phyloP scores from a whole-genome alignment of 495 filamentous ascomycete species.

The Friedmanniomyces simplex region DNA sequence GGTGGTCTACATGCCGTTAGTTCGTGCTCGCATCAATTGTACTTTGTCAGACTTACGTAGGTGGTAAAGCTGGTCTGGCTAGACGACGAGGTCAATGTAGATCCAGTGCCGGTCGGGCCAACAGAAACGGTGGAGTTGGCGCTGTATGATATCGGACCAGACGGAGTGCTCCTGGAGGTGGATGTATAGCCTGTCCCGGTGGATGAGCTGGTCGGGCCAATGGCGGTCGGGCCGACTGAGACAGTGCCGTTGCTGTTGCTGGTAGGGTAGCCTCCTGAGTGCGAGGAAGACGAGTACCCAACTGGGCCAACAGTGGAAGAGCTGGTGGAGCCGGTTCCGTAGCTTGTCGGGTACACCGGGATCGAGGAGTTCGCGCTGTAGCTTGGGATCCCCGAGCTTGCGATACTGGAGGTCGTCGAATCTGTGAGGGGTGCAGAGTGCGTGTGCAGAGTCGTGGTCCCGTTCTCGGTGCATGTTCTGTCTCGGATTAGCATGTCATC shows the following conservation, averaged over 20 bases:
- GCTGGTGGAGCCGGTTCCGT: not conserved
- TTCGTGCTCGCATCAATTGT: not conserved
- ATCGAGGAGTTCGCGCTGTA: not conserved
- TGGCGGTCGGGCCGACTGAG: not conserved
- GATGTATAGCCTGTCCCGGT: not conserved
- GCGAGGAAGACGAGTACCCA: not conserved
- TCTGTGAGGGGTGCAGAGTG: not conserved
- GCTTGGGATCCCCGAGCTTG: too few species aligned
- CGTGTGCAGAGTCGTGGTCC: constrained; percentile 4
- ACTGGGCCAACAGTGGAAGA: not conserved
- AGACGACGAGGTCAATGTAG: not conserved
- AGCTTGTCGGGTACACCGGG: not conserved
- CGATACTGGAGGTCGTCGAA: not conserved
- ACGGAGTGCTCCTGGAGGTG: not conserved
- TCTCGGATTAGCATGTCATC: not conserved
- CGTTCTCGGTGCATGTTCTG: constrained; percentile 2
- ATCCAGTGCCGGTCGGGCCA: not conserved
- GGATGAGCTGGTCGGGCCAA: not conserved
- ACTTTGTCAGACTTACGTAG: not conserved
- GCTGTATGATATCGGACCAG: not conserved
- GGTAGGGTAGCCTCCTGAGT: not conserved
- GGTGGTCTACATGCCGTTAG: not conserved
- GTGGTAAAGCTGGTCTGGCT: constrained; percentile 1
- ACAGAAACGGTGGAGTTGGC: not conserved
- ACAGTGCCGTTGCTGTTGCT: not conserved